Percentiles rank a stretch among this genome's conserved stretches.
Evolutionary conservation across 441 rosid species (phyloP).

Genomic region (Pelargonium fulgidum): DNA sequence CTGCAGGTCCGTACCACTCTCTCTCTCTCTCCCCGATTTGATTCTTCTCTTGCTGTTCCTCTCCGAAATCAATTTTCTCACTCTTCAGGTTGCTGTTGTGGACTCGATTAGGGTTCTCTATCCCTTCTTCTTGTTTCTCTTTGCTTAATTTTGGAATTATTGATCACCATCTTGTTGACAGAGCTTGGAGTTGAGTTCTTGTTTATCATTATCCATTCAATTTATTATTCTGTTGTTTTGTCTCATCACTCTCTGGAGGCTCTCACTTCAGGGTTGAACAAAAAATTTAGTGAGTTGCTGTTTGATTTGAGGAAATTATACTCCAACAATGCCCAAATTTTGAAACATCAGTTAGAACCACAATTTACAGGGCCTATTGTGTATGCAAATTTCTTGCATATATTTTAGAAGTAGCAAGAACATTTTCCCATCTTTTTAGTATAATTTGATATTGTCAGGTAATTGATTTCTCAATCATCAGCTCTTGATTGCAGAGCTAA

Average conservation of each 20-base stretch:
- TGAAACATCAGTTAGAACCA: not conserved
- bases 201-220: not conserved
- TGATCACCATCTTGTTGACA: not conserved
- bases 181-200: not conserved
- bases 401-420: no score
- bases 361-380: not conserved
- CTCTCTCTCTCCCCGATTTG: no score
- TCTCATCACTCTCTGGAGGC: not conserved
- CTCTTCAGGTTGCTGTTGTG: no score
- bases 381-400: not conserved
- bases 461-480: not conserved
- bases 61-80: no score
- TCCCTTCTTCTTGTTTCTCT: no score
- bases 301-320: not conserved
- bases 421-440: no score
- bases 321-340: not conserved
- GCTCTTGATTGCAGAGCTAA: not conserved
- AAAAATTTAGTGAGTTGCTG: no score
- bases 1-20: no score
- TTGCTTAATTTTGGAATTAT: not conserved
- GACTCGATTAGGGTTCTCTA: no score
- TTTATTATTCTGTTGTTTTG: not conserved
- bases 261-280: not conserved
- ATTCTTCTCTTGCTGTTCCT: no score
- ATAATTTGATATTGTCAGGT: not conserved